Conservation (phyloP, 345 rosid species). For the Gossypium thurberi region DNA sequence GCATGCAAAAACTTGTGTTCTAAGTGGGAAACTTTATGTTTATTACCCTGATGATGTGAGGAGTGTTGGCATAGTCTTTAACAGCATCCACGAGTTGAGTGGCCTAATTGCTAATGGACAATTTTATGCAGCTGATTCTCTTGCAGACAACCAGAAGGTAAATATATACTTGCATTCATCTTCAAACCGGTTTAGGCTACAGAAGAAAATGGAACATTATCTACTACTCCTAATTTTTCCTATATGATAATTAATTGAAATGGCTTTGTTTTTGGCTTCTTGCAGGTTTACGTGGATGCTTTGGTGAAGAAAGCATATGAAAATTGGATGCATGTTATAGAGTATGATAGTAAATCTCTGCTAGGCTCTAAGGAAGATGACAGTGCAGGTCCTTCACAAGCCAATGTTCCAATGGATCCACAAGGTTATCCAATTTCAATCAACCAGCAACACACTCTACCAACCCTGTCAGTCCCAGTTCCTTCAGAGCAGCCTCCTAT, state of each 20-base stretch:
- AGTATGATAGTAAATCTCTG: conserved; percentile 82
- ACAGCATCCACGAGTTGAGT: conserved; percentile 67
- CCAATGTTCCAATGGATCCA: conserved; percentile 26
- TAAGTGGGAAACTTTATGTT: conserved; percentile 74
- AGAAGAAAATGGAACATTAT: background rate
- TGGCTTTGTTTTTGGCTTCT: conserved; percentile 3
- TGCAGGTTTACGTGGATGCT: conserved; percentile 71
- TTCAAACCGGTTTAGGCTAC: background rate
- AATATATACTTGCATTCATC: conserved; percentile 5
- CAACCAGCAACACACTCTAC: conserved; percentile 36
- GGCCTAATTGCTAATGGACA: conserved; percentile 73
- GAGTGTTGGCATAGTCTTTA: conserved; percentile 68
- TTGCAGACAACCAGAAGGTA: conserved; percentile 88
- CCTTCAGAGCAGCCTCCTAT: conserved; percentile 49
- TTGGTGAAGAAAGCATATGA: conserved; percentile 94
- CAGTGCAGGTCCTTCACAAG: conserved; percentile 25
- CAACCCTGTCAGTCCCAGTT: conserved; percentile 38
- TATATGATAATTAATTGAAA: background rate
- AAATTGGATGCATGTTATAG: conserved; percentile 81
- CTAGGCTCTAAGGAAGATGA: conserved; percentile 44
- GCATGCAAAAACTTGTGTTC: conserved; percentile 86
- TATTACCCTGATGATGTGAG: conserved; percentile 66
- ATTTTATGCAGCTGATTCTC: conserved; percentile 65
- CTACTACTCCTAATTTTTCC: background rate
- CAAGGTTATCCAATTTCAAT: conserved; percentile 37